Evolutionary conservation across 2,329 filamentous ascomycete species (phyloP), one percentile per base, ranked within the genome.

Genomic region (Verticillium nonalfalfae): DNA sequence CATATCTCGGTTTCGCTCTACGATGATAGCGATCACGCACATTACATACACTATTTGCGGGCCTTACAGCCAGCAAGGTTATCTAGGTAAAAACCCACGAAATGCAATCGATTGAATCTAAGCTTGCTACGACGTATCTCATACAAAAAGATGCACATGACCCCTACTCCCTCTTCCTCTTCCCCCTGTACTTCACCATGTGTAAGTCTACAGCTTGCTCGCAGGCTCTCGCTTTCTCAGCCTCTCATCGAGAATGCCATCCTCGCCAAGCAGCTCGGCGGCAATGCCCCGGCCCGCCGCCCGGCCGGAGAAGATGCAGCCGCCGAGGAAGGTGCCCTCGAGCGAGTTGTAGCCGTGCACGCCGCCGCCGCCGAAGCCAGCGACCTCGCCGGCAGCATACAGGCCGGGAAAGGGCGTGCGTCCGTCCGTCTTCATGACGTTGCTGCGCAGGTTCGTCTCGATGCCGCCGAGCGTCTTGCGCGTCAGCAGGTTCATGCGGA

Each of bases 301-400:
- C 6, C 84, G 73, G 0, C 85, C 85, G 0, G 84, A 86, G 66
- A 87, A 87, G 66, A 87, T 86, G 62, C 85, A 87, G 0, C 85
- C 85, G 14, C 85, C 85, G 4, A 87, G 66, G 67, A 87, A 87
- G 0, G 85, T 87, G 0, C 85, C 85, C 70, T 87, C 85, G 39
- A 87, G 79, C 1, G 85, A 82, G 66, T 77, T 85, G 66, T 87
- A 87, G 0, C 85, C 85, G 65, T 87, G 85, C 1, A 87, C 81
- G 15, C 85, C 85, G 1, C 85, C 85, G 2, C 85, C 85, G 0
- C 85, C 85, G 61, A 87, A 87, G 0, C 85, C 85, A 0, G 84
- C 83, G 1, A 75, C 82, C 68, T 87, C 85, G 6, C 85, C 85
- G 0, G 84, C 85, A 0, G 85, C 84, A 60, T 86, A 87, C 14